Conservation (phyloP, 1,139 yeast genomes). For the Kodamaea anthophila region DNA sequence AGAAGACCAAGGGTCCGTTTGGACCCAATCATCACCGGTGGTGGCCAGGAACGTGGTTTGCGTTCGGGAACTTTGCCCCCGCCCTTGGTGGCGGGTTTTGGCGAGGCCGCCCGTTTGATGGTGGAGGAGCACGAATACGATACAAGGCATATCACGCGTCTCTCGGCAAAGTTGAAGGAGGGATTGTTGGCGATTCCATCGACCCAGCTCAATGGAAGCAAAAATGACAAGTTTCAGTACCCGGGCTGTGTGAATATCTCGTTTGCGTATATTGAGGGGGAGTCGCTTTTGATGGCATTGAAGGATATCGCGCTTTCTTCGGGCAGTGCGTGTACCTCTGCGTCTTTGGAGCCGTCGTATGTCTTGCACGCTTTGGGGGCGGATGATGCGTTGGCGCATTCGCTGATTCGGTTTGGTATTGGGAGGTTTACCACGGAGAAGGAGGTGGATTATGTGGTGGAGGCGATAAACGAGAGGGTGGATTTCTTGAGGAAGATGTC, state of each 20-base stretch:
- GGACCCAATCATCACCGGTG: conserved; percentile 93
- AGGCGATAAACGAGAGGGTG: conserved; percentile 85
- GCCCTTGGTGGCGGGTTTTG: conserved; percentile 91
- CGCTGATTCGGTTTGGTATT: conserved; percentile 93
- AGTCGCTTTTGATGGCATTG: conserved; percentile 92
- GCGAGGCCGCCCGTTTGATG: conserved; percentile 92
- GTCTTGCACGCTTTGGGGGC: conserved; percentile 96
- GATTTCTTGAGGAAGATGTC: conserved; percentile 86
- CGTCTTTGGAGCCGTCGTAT: conserved; percentile 94
- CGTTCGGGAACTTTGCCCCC: conserved; percentile 97
- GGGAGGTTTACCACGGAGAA: conserved; percentile 97
- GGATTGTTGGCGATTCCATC: conserved; percentile 80
- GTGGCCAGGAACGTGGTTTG: conserved; percentile 98
- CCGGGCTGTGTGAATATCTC: conserved; percentile 96
- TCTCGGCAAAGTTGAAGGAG: conserved; percentile 66
- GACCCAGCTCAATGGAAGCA: conserved; percentile 85
- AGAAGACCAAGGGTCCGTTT: conserved; percentile 98
- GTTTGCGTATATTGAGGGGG: conserved; percentile 97
- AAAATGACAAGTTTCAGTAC: conserved; percentile 52
- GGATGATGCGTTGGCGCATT: conserved; percentile 96
- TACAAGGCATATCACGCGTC: conserved; percentile 56
- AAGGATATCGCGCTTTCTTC: conserved; percentile 94
- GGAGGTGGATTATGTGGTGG: conserved; percentile 87
- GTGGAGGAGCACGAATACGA: conserved; percentile 70
- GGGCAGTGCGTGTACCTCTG: conserved; percentile 99